Evolutionary conservation across 306 rosid genomes (phyloP).

Genomic region (Vigna unguiculata): DNA sequence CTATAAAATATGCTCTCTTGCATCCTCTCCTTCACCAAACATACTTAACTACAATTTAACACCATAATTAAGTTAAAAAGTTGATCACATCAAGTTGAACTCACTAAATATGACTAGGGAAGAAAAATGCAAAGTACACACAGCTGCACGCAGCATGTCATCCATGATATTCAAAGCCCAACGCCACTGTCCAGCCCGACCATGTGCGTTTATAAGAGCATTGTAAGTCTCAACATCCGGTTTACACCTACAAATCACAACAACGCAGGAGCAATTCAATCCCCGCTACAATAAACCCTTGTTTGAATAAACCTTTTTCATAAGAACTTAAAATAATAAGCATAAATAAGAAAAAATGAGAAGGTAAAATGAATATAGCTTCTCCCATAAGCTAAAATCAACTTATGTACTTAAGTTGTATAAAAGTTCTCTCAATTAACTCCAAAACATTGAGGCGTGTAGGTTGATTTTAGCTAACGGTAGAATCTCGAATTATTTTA

Average conservation of each 20-base stretch:
- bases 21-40: not conserved
- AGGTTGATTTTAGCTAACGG: not conserved
- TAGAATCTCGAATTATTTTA: not conserved
- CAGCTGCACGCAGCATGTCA: conserved; percentile 96
- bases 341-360: not conserved
- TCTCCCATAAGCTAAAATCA: not conserved
- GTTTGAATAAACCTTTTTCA: not conserved
- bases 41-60: conserved; percentile 35
- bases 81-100: conserved; percentile 55
- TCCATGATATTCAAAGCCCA: conserved; percentile 99
- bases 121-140: conserved; percentile 82
- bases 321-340: not conserved
- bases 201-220: conserved; percentile 91
- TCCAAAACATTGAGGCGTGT: not conserved
- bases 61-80: conserved; percentile 22
- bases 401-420: not conserved
- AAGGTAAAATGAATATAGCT: not conserved
- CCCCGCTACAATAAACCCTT: conserved; percentile 14
- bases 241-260: conserved; percentile 72
- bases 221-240: conserved; percentile 91
- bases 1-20: not conserved
- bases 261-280: conserved; percentile 3
- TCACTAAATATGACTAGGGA: conserved; percentile 67
- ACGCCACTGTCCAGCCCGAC: conserved; percentile 94
- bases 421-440: not conserved